These are phyloP conservation scores for Kalanchoe fedtschenkoi DNA, from an alignment of 164 flowering plant species.

Conservation along the genomic window DNA sequence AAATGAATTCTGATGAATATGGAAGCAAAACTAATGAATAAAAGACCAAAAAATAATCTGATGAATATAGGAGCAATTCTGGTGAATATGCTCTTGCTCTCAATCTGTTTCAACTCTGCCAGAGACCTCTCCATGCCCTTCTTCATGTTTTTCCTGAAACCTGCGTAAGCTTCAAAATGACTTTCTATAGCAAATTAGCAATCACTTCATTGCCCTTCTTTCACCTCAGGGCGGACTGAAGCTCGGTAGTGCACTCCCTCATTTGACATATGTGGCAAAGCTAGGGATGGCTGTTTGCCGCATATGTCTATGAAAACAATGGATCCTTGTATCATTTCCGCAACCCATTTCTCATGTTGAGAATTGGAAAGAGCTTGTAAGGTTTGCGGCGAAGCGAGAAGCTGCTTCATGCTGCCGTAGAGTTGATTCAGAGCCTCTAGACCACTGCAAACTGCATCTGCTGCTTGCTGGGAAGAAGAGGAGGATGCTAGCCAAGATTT, in stretches of 20 bases:
- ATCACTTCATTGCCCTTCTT: constrained; percentile 14
- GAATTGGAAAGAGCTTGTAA: constrained; percentile 17
- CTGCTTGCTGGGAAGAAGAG: constrained; percentile 6
- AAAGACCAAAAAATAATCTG: too few relatives aligned
- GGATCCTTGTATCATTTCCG: constrained; percentile 15
- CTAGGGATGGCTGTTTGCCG: too few relatives aligned
- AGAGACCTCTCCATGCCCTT: constrained; percentile 18
- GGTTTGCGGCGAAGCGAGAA: constrained; percentile 16
- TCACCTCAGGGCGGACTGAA: constrained; percentile 26
- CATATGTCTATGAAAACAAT: constrained; percentile 19
- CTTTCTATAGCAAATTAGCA: constrained; percentile 11
- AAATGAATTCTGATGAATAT: too few relatives aligned
- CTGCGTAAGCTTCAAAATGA: constrained; percentile 8
- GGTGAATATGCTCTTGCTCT: too few relatives aligned
- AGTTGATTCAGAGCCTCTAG: constrained; percentile 13
- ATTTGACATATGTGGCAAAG: constrained; percentile 13
- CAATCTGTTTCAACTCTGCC: constrained; percentile 20
- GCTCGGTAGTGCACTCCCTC: constrained; percentile 14
- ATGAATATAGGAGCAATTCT: too few relatives aligned
- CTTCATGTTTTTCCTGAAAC: constrained; percentile 23
- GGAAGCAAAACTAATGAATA: too few relatives aligned
- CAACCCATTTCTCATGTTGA: constrained; percentile 14
- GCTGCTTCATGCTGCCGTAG: constrained; percentile 15
- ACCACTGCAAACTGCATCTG: constrained; percentile 6
- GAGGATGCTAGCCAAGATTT: constrained; percentile 9